Conservation (phyloP, 2,329 filamentous ascomycete species). For the Nemania diffusa region DNA sequence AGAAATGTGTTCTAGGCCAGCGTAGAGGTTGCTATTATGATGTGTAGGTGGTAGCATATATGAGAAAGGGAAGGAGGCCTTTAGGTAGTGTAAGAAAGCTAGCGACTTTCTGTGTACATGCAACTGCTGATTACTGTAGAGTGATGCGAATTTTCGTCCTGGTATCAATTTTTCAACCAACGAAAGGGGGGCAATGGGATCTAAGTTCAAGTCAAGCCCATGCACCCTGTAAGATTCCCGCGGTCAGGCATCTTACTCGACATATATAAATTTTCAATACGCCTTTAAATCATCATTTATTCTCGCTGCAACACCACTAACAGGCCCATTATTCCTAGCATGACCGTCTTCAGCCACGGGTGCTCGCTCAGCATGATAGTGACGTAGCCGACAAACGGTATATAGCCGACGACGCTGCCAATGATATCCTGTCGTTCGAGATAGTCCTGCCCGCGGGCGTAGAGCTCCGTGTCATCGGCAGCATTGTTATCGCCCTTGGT, state of each 20-base stretch:
- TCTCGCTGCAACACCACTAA: constrained; percentile 93
- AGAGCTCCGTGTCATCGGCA: constrained; percentile 90
- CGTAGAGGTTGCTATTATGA: background rate
- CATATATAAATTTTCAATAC: background rate
- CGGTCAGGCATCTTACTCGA: background rate
- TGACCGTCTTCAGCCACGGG: constrained; percentile 95
- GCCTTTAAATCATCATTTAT: constrained; percentile 53
- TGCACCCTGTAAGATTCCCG: background rate
- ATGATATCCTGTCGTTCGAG: constrained; percentile 90
- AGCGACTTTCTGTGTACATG: no score
- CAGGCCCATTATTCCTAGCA: constrained; percentile 94
- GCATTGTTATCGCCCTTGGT: constrained; percentile 98
- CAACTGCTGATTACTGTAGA: no score
- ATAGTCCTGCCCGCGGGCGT: constrained; percentile 87
- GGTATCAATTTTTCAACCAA: background rate
- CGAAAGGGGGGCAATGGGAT: background rate
- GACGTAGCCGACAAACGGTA: constrained; percentile 95
- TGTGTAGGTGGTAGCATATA: no score
- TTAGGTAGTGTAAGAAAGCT: no score
- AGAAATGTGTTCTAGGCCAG: background rate
- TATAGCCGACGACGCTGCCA: constrained; percentile 89
- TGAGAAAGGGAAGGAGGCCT: no score
- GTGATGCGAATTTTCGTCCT: background rate
- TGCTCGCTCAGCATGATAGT: constrained; percentile 96
- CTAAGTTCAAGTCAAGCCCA: background rate